These are phyloP conservation scores for Microstegium vimineum DNA, from an alignment of 176 grass and related monocot genomes.

Conservation along the genomic window DNA sequence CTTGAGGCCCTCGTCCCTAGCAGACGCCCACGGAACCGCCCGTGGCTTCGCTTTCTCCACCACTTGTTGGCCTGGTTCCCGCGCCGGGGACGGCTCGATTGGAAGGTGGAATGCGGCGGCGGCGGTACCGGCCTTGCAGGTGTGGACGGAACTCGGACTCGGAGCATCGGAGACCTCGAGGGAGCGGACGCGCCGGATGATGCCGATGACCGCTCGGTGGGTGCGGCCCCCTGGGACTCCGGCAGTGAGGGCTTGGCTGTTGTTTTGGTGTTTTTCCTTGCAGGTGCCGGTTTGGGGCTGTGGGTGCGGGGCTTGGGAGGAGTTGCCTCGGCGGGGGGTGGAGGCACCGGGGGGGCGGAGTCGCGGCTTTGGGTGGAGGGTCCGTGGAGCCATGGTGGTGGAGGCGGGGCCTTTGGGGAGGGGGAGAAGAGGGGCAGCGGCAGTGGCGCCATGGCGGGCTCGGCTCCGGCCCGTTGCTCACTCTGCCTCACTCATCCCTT, in stretches of 20 bases:
- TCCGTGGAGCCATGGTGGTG: conserved; percentile 36
- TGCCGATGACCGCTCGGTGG: conserved; percentile 46
- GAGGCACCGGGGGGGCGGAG: not conserved
- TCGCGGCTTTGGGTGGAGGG: not conserved
- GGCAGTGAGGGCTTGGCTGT: conserved; percentile 38
- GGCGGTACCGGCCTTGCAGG: not conserved
- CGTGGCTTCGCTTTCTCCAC: not conserved
- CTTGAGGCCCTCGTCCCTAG: conserved; percentile 38
- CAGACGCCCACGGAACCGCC: conserved; percentile 49
- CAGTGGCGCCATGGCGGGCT: conserved; percentile 23
- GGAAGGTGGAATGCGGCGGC: conserved; percentile 31
- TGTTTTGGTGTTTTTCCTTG: not conserved
- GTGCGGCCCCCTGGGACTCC: conserved; percentile 52
- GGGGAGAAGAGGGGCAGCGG: conserved; percentile 38
- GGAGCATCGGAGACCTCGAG: conserved; percentile 37
- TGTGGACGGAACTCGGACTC: not conserved
- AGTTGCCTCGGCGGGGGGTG: not conserved
- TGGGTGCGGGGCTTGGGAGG: not conserved
- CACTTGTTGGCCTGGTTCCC: not conserved
- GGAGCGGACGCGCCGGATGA: conserved; percentile 57
- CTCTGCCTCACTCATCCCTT: not conserved
- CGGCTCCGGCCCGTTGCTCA: not conserved
- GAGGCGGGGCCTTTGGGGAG: conserved; percentile 23
- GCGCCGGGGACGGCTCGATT: not conserved
- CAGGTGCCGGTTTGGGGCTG: conserved; percentile 8